A percentile compares a stretch with the other conserved stretches of the same genome.
phyloP scores from a whole-genome alignment of 176 grass and related monocot species.

The Phragmites australis region DNA sequence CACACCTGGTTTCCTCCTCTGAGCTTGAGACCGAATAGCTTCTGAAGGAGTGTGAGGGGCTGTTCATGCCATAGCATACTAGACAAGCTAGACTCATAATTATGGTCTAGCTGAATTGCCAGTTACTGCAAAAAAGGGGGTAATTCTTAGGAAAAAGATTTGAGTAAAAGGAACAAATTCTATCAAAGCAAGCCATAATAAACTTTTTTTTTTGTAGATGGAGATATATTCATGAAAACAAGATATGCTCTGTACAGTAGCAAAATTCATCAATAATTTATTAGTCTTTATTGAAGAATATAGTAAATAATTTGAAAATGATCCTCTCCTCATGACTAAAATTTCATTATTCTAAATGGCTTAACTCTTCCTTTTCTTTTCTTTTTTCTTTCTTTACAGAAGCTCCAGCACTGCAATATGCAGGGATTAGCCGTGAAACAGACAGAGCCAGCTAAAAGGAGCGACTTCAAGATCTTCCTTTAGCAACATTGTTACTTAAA shows the following conservation, averaged over 20 bases:
- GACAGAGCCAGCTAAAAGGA: background rate
- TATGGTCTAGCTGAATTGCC: background rate
- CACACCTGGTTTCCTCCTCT: conserved; percentile 65
- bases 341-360: background rate
- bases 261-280: background rate
- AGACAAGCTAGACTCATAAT: conserved; percentile 81
- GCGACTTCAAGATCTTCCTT: conserved; percentile 3
- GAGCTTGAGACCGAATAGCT: conserved; percentile 87
- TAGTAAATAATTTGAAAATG: background rate
- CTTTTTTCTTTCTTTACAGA: background rate
- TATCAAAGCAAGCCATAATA: background rate
- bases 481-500: background rate
- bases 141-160: background rate
- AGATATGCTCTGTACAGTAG: background rate
- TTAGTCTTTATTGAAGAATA: background rate
- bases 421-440: background rate
- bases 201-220: background rate
- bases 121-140: conserved; percentile 24
- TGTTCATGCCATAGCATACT: conserved; percentile 79
- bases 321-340: background rate
- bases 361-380: background rate
- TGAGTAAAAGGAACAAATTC: background rate
- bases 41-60: conserved; percentile 79
- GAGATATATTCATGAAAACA: background rate
- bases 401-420: background rate